Percentiles rank a stretch among this genome's conserved stretches.
These are phyloP conservation scores for Salix dunnii DNA, from an alignment of 345 rosid species.

Conservation along the genomic window DNA sequence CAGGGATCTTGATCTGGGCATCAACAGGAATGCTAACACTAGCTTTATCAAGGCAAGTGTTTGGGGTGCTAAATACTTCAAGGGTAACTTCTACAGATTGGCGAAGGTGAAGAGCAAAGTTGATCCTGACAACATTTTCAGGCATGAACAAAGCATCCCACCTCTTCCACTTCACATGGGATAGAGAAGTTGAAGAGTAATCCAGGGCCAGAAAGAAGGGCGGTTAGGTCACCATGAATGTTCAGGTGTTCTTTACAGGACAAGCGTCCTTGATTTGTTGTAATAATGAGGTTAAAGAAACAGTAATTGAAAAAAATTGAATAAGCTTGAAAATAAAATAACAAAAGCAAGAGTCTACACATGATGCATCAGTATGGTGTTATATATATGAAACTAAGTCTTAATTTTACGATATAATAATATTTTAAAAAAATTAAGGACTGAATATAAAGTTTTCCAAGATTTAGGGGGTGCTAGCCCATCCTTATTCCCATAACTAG, in stretches of 20 bases:
- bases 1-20: constrained; percentile 16
- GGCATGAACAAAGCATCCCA: constrained; percentile 20
- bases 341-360: too few relatives aligned
- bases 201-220: not conserved
- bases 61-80: not conserved
- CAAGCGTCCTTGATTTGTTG: not conserved
- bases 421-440: too few relatives aligned
- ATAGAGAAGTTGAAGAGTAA: not conserved
- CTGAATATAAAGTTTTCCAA: too few relatives aligned
- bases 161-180: not conserved
- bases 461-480: too few relatives aligned
- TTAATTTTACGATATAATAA: too few relatives aligned
- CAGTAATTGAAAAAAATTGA: not conserved
- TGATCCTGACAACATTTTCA: not conserved
- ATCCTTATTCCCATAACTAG: too few relatives aligned
- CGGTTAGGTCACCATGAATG: not conserved
- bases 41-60: not conserved
- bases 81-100: not conserved
- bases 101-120: not conserved
- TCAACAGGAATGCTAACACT: constrained; percentile 11
- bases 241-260: not conserved
- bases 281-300: not conserved
- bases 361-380: too few relatives aligned
- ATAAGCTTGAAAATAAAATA: too few relatives aligned
- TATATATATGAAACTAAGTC: too few relatives aligned